Conservation (phyloP, 1,139 yeast genomes). For the Suhomyces anneliseae region DNA sequence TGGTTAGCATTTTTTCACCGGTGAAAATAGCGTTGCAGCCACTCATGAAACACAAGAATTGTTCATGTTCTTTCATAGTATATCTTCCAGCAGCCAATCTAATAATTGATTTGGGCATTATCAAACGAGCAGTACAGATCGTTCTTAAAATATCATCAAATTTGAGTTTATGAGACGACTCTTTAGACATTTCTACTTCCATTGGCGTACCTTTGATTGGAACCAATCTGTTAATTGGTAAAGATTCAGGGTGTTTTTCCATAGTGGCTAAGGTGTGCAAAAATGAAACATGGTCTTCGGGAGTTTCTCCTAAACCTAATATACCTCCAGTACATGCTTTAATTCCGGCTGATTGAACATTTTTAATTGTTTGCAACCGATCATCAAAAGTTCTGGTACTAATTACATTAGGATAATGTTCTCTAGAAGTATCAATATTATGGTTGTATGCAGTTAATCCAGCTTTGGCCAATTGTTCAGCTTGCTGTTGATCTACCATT, state of each 20-base stretch:
- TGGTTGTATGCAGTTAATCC: slow-evolving; percentile 84
- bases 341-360: slow-evolving; percentile 66
- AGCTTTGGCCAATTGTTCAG: slow-evolving; percentile 56
- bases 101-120: slow-evolving; percentile 72
- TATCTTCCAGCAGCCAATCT: slow-evolving; percentile 81
- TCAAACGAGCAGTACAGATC: slow-evolving; percentile 70
- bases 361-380: slow-evolving; percentile 61
- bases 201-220: slow-evolving; percentile 80
- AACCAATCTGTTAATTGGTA: slow-evolving; percentile 79
- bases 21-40: slow-evolving; percentile 83
- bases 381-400: slow-evolving; percentile 72
- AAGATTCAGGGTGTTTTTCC: slow-evolving; percentile 72
- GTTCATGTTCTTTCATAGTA: slow-evolving; percentile 78
- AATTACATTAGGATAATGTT: slow-evolving; percentile 70
- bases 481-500: slow-evolving; percentile 67
- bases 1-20: slow-evolving; percentile 78
- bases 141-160: slow-evolving; percentile 68
- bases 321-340: slow-evolving; percentile 81
- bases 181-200: slow-evolving; percentile 51
- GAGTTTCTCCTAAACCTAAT: slow-evolving; percentile 74
- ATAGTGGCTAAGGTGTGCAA: slow-evolving; percentile 66
- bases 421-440: slow-evolving; percentile 77
- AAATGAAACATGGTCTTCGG: slow-evolving; percentile 69
- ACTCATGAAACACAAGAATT: slow-evolving; percentile 71
- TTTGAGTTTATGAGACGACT: slow-evolving; percentile 42